Percentiles rank a stretch among this genome's conserved stretches.
Conservation (phyloP, 768 basidiomycete species). For the Pleurotus giganteus region DNA sequence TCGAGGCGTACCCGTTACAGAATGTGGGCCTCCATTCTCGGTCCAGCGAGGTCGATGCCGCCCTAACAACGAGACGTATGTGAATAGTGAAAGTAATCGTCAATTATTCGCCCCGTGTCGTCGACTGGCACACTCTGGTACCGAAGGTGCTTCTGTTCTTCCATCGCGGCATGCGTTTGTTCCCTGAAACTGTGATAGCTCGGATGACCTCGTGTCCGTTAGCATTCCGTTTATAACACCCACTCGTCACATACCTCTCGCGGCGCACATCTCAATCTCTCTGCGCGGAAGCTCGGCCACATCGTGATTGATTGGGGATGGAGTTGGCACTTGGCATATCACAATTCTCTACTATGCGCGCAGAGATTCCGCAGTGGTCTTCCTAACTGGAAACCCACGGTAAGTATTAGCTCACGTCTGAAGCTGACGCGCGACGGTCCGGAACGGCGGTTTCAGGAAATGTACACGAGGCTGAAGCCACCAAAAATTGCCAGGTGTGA, state of each 20-base stretch:
- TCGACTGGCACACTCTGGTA: not conserved
- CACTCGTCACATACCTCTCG: slow-evolving; percentile 3
- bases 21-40: slow-evolving; percentile 5
- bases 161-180: slow-evolving; percentile 3
- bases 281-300: not conserved
- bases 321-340: not conserved
- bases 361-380: not conserved
- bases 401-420: not conserved
- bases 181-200: slow-evolving; percentile 1
- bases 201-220: slow-evolving; percentile 1
- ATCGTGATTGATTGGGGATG: not conserved
- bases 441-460: not conserved
- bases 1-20: slow-evolving; percentile 5
- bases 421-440: not conserved
- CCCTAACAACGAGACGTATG: not conserved
- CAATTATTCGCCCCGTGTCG: not conserved
- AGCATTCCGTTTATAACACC: not conserved
- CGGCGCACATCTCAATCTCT: not conserved
- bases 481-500: not conserved
- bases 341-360: not conserved
- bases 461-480: not conserved
- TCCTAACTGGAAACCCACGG: no score
- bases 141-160: slow-evolving; percentile 2
- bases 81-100: not conserved
- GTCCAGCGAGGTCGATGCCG: not conserved